Evolutionary conservation across 1,284 basidiomycete genomes (phyloP), one percentile per base, ranked within the genome.

Genomic region (Tilletia caries): DNA sequence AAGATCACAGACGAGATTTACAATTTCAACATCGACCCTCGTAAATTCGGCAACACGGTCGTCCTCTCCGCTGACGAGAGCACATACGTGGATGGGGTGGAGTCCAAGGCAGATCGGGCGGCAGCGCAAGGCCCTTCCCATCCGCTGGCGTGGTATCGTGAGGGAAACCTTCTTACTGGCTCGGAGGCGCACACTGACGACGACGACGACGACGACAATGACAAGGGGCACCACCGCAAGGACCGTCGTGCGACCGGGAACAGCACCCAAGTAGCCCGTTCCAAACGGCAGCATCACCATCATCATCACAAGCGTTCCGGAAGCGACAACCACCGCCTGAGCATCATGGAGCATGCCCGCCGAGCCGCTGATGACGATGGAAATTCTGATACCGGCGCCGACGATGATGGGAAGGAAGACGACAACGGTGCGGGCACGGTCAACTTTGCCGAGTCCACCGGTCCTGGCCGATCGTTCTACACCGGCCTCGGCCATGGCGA

Each of bases 101-200:
- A 73, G 64, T 65, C 74, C 2, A 54, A 44, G 20, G 52, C 29
- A 15, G 68, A 78, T 37, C 70, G 74, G 3, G 71, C 70, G 15
- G 48, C 44, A 6, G 65, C 71, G 33, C 73, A 78, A 60, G 78
- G 78, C 29, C 65, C 64, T 3, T 71, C 71, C 3, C 78, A 79
- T 64, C 76, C 78, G n/a, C 74, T 79, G 23, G 77, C 77, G 4
- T 79, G 78, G 78, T 79, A 73, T 71, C 74, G 72, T 66, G 77
- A 79, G 60, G 78, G 76, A 54, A 52, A 74, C 8, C 72, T 76
- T 27, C 71, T 78, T 15, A 64, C 62, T 20, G 72, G 71, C 67
- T 72, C 75, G 25, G 73, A 72, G 20, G 69, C 74, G 37, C 25
- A 68, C 25, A 69, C 71, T n/a, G 70, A 76, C 6, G 75, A 75